phyloP scores from a whole-genome alignment of 768 basidiomycete genomes.

The Trametes elegans region DNA sequence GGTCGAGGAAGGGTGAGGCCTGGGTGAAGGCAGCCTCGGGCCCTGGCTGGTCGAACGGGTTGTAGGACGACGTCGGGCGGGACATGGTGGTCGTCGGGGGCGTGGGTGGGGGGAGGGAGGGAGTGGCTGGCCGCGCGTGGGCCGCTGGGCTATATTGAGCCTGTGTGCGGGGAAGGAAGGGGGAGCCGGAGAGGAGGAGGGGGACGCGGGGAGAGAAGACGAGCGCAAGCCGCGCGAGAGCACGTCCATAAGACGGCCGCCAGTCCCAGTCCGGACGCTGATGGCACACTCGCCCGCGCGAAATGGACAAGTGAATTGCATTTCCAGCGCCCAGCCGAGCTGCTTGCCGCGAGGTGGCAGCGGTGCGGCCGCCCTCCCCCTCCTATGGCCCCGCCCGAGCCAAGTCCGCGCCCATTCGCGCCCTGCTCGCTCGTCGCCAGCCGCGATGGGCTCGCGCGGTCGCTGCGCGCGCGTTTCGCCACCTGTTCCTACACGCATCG shows the following conservation, averaged over 20 bases:
- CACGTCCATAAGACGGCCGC: slow-evolving; percentile 55
- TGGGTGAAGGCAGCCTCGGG: neutral
- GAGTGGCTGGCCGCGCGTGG: neutral
- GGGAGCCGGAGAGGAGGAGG: slow-evolving; percentile 32
- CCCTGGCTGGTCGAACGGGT: slow-evolving; percentile 9
- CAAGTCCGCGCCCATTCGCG: neutral
- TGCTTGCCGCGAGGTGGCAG: neutral
- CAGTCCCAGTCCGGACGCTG: too few relatives aligned
- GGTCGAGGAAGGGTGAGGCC: slow-evolving; percentile 3
- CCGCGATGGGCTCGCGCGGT: too few relatives aligned
- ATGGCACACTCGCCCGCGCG: slow-evolving; percentile 54
- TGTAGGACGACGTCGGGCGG: slow-evolving; percentile 1
- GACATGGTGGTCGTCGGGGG: neutral
- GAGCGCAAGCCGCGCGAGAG: slow-evolving; percentile 33
- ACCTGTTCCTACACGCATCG: neutral
- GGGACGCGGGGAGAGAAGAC: slow-evolving; percentile 21
- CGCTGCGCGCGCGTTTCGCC: neutral
- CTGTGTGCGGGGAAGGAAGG: neutral
- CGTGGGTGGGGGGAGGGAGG: neutral
- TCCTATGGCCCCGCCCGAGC: slow-evolving; percentile 9
- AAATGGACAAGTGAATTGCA: slow-evolving; percentile 37
- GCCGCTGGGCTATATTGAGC: neutral
- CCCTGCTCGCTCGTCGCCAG: too few relatives aligned
- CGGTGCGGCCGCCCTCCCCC: neutral
- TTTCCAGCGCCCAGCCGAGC: slow-evolving; percentile 62